Percentiles rank a stretch among this genome's conserved stretches.
These are phyloP conservation scores for Aspergillus taichungensis DNA, from an alignment of 495 filamentous ascomycete genomes.

Conservation along the genomic window DNA sequence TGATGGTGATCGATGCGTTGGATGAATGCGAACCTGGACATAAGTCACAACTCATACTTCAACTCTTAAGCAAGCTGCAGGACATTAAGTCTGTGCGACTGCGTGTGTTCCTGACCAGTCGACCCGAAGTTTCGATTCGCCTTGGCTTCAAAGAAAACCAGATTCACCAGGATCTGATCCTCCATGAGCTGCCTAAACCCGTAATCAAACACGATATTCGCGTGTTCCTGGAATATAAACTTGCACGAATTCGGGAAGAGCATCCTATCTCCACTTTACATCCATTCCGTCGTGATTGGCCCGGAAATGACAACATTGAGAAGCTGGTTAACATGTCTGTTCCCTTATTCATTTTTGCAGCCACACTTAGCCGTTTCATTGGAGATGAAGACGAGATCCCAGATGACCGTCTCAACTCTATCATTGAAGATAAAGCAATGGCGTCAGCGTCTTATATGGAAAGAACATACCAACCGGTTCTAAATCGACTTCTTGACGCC, in stretches of 20 bases:
- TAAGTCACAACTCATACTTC: slow-evolving; percentile 26
- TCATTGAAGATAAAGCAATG: slow-evolving; percentile 12
- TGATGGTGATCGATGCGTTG: slow-evolving; percentile 41
- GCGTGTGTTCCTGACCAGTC: slow-evolving; percentile 26
- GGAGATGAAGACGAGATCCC: slow-evolving; percentile 11
- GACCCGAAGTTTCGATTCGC: slow-evolving; percentile 37
- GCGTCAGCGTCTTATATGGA: slow-evolving; percentile 15
- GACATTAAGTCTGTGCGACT: slow-evolving; percentile 1
- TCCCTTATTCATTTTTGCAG: slow-evolving; percentile 27
- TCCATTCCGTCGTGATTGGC: too few relatives aligned
- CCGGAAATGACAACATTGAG: slow-evolving; percentile 14
- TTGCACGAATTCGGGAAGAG: slow-evolving; percentile 9
- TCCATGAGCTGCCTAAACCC: slow-evolving; percentile 13
- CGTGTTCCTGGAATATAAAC: slow-evolving; percentile 12
- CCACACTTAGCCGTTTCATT: slow-evolving; percentile 22
- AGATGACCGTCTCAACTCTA: slow-evolving; percentile 4
- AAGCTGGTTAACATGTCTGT: slow-evolving; percentile 12
- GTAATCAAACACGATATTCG: slow-evolving; percentile 21
- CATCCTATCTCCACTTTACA: too few relatives aligned
- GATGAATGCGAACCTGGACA: slow-evolving; percentile 39
- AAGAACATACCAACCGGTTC: slow-evolving; percentile 15
- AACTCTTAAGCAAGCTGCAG: slow-evolving; percentile 14
- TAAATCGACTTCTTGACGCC: too few relatives aligned
- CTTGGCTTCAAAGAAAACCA: slow-evolving; percentile 16
- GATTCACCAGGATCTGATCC: slow-evolving; percentile 16